Evolutionary conservation across 73 alveolate species (phyloP).

Genomic region (Tetrahymena borealis): DNA sequence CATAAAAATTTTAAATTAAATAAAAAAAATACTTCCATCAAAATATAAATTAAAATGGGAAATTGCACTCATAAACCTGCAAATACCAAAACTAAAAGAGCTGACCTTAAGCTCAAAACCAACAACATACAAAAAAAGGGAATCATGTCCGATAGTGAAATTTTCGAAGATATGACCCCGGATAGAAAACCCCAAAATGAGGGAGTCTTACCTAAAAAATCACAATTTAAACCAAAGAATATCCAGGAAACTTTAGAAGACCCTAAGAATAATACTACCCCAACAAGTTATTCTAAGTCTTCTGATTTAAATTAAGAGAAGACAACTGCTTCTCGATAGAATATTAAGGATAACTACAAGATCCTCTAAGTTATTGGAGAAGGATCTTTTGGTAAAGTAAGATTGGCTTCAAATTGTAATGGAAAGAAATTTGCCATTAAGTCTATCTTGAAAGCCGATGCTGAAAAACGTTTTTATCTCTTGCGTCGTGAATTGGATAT

Average conservation of each 20-base stretch:
- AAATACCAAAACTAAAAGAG: background rate
- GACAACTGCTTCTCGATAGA: background rate
- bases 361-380: constrained; percentile 71
- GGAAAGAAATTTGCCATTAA: constrained; percentile 67
- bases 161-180: background rate
- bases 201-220: background rate
- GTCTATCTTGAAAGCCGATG: constrained; percentile 55
- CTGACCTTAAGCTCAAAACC: background rate
- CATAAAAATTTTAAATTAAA: background rate
- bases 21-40: background rate
- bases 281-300: background rate
- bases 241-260: background rate
- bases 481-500: constrained; percentile 75
- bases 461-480: constrained; percentile 36
- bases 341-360: constrained; percentile 43
- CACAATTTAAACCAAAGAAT: background rate
- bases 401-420: constrained; percentile 60
- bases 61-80: background rate
- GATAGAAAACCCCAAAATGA: background rate
- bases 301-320: background rate
- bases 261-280: too few relatives aligned
- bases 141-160: background rate
- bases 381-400: constrained; percentile 88
- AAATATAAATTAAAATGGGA: background rate
- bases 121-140: background rate